Evolutionary conservation across 129 eudicot species (phyloP), one percentile per base, ranked within the genome.

Genomic region (Centella asiatica): DNA sequence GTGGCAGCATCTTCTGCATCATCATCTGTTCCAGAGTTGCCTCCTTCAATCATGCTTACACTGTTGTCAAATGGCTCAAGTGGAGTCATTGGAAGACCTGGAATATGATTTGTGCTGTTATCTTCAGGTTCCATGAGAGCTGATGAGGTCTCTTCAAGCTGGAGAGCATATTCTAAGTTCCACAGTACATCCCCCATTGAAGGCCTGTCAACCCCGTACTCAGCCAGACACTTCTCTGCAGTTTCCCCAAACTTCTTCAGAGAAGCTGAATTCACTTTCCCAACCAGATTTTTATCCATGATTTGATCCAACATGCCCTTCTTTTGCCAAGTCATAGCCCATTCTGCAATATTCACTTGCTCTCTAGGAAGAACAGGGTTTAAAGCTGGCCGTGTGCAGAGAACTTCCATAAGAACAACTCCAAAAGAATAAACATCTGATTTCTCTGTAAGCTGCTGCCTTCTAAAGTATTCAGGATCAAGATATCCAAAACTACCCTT

Each of bases 401-500:
- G 85, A 44, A 87, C 96, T 78, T 93, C 99, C 92, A 87, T 78
- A 15, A 93, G 70, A 33, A 93, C 99, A 36, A 93, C 99, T 20
- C 99, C 99, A 39, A 87, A 93, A 28, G 96, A 93, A 61, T 93
- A 93, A 19, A 93, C 96, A 62, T 93, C 99, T 0, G 99, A 93
- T 60, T 93, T 93, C 69, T 93, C 99, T 3, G 99, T 93, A 17
- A 93, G 71, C 47, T 93, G 96, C 57, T 93, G 99, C 73, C 99
- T 73, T 53, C 99, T 72, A 68, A 93, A 93, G 80, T 93, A 93
- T 69, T 93, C 99, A 0, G 99, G 99, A 75, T 93, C 99, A 5
- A 93, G 87, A 66, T 93, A 93, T 17, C 99, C 99, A 44, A 93
- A 93, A 77, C 99, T 93, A 26, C 96, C 99, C 66, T 93, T 93